These are phyloP conservation scores for Endocarpon pusillum DNA, from an alignment of 495 filamentous ascomycete genomes.

Conservation along the genomic window DNA sequence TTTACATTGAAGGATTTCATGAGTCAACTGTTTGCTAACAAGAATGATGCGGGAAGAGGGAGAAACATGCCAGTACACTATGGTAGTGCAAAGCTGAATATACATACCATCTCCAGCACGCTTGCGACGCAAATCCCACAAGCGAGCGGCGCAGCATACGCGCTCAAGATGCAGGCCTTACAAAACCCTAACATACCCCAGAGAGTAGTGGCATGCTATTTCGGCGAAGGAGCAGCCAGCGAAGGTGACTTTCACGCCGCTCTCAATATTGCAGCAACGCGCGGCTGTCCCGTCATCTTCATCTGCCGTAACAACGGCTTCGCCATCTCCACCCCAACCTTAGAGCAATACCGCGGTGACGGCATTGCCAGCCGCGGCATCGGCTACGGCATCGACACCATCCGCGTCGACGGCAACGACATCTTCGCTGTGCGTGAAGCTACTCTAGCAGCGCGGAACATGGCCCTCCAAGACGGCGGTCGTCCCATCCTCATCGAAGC, in stretches of 20 bases:
- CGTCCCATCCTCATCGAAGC: constrained; percentile 79
- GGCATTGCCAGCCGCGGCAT: constrained; percentile 90
- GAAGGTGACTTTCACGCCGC: constrained; percentile 98
- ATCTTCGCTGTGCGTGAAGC: constrained; percentile 85
- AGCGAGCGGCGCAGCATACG: constrained; percentile 84
- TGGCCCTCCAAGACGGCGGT: constrained; percentile 63
- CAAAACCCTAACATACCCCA: constrained; percentile 49
- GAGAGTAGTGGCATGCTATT: constrained; percentile 74
- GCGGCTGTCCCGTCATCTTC: constrained; percentile 82
- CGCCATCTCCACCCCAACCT: constrained; percentile 83
- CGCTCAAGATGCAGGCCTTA: constrained; percentile 68
- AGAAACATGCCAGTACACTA: constrained; percentile 99
- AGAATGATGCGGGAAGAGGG: constrained; percentile 60
- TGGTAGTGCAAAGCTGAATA: constrained; percentile 37
- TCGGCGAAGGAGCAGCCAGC: constrained; percentile 93
- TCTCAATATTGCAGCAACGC: constrained; percentile 87
- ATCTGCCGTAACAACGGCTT: constrained; percentile 97
- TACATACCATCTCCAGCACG: constrained; percentile 79
- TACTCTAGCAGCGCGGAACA: constrained; percentile 55
- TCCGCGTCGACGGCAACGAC: constrained; percentile 93
- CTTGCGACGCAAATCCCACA: constrained; percentile 94
- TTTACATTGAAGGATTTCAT: constrained; percentile 81
- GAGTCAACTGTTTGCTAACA: constrained; percentile 87
- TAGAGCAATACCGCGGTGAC: constrained; percentile 94
- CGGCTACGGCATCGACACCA: constrained; percentile 93